These are phyloP conservation scores for Globisporangium uncinulatum DNA, from an alignment of 352 stramenopile genomes.

Conservation along the genomic window DNA sequence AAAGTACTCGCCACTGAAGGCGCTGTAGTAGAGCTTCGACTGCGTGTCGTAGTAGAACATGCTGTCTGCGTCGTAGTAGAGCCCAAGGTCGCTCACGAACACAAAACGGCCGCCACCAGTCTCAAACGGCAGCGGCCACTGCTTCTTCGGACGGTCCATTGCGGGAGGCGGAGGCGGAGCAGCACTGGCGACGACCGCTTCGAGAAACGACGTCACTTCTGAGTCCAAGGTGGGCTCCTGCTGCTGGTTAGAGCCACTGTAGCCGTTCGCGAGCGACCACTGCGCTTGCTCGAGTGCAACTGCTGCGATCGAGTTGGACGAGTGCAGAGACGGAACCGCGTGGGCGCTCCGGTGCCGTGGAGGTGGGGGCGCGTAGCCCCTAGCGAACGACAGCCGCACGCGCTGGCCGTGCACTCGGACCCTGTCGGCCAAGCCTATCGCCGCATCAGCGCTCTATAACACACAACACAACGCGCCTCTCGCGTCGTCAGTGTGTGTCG, in stretches of 20 bases:
- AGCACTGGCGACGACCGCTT: conserved; percentile 43
- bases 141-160: conserved; percentile 69
- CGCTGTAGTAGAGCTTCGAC: conserved; percentile 71
- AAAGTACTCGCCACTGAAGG: conserved; percentile 67
- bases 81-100: conserved; percentile 50
- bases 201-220: conserved; percentile 60
- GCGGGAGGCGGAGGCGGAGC: conserved; percentile 17
- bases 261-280: conserved; percentile 69
- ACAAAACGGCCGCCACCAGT: conserved; percentile 71
- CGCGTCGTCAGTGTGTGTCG: background rate
- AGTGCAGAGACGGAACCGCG: conserved; percentile 4
- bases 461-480: background rate
- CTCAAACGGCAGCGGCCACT: conserved; percentile 74
- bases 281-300: conserved; percentile 77
- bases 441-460: conserved; percentile 19
- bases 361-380: conserved; percentile 21
- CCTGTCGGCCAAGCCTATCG: conserved; percentile 22
- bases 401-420: conserved; percentile 30
- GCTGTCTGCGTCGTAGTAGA: conserved; percentile 79
- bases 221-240: conserved; percentile 19
- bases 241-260: conserved; percentile 13
- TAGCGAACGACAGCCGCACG: conserved; percentile 57
- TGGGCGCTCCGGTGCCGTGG: conserved; percentile 3
- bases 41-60: conserved; percentile 83
- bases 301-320: conserved; percentile 39